phyloP scores from a whole-genome alignment of 495 filamentous ascomycete species.

The Poronia punctata region DNA sequence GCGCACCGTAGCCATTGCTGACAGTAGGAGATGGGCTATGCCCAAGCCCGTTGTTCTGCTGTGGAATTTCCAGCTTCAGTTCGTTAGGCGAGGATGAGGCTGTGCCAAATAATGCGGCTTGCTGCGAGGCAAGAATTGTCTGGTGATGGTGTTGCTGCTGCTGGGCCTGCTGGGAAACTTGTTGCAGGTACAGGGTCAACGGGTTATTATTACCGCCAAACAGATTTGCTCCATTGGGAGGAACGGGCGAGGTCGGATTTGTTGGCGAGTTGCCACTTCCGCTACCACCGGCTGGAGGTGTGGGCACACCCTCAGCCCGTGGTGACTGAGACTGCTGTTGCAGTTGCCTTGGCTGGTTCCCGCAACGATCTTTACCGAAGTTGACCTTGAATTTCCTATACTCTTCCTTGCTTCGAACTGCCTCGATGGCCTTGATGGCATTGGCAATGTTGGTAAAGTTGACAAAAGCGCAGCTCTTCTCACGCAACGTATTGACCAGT shows the following conservation, averaged over 20 bases:
- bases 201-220: slow-evolving; percentile 84
- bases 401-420: slow-evolving; percentile 86
- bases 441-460: slow-evolving; percentile 99
- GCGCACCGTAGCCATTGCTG: slow-evolving; percentile 45
- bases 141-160: slow-evolving; percentile 69
- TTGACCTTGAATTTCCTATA: slow-evolving; percentile 99
- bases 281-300: slow-evolving; percentile 55
- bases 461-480: slow-evolving; percentile 99
- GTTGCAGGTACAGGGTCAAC: slow-evolving; percentile 86
- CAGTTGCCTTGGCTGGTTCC: slow-evolving; percentile 86
- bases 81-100: slow-evolving; percentile 50
- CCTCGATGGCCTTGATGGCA: slow-evolving; percentile 98
- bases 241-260: slow-evolving; percentile 29
- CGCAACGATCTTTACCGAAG: slow-evolving; percentile 97
- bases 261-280: slow-evolving; percentile 49
- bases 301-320: slow-evolving; percentile 56
- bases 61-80: slow-evolving; percentile 45
- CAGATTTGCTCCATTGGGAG: slow-evolving; percentile 46
- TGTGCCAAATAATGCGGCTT: slow-evolving; percentile 54
- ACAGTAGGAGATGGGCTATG: slow-evolving; percentile 59
- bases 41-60: slow-evolving; percentile 44
- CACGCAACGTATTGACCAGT: slow-evolving; percentile 88
- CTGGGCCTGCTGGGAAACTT: slow-evolving; percentile 72
- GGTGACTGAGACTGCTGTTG: slow-evolving; percentile 57
- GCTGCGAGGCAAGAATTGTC: slow-evolving; percentile 51